Conservation (phyloP, 78 protist genomes). For the Kipferlia bialata region DNA sequence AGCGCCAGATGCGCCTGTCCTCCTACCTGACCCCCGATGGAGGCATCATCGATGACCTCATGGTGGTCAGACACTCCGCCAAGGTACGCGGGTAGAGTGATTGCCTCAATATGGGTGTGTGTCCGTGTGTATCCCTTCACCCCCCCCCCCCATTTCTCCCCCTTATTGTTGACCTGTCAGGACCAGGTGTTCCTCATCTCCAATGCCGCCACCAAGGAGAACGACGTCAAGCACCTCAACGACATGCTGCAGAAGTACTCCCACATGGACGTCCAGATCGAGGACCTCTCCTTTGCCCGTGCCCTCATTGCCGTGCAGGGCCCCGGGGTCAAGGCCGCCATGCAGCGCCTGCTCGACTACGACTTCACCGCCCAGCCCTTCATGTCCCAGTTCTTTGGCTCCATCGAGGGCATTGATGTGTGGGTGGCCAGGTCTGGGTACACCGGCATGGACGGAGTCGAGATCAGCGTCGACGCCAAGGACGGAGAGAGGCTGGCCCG, state of each 20-base stretch:
- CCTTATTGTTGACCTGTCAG: too few relatives aligned
- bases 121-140: not conserved
- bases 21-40: constrained; percentile 50
- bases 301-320: constrained; percentile 54
- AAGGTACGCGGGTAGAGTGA: too few relatives aligned
- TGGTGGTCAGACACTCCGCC: constrained; percentile 25
- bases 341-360: constrained; percentile 1
- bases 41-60: constrained; percentile 83
- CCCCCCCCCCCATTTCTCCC: constrained; percentile 41
- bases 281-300: constrained; percentile 23
- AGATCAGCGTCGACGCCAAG: constrained; percentile 46
- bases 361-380: constrained; percentile 47
- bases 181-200: constrained; percentile 66
- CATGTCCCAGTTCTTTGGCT: constrained; percentile 36
- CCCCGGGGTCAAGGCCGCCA: constrained; percentile 69
- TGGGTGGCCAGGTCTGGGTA: constrained; percentile 68
- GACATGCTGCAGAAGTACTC: constrained; percentile 1
- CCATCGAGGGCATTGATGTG: constrained; percentile 14
- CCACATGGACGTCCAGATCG: constrained; percentile 32
- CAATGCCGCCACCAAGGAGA: constrained; percentile 79
- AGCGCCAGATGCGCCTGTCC: not conserved
- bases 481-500: constrained; percentile 36
- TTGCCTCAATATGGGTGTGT: not conserved
- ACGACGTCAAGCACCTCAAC: constrained; percentile 63
- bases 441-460: constrained; percentile 97